These are phyloP conservation scores for Coemansia sp. DNA, from an alignment of 192 early-diverging fungal genomes.

Conservation along the genomic window DNA sequence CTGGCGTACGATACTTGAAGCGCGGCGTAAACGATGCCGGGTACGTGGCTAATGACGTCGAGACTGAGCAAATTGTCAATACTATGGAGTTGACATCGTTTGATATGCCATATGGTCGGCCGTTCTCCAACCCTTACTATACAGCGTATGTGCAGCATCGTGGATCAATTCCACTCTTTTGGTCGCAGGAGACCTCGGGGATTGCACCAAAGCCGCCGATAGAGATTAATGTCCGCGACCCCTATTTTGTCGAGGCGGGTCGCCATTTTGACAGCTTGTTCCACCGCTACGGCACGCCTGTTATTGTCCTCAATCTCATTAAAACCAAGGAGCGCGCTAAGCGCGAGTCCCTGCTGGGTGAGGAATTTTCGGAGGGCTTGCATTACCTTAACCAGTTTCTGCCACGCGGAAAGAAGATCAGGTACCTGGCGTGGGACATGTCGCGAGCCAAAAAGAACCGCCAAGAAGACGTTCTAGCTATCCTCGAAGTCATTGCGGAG, in stretches of 20 bases:
- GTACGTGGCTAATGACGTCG: slow-evolving; percentile 98
- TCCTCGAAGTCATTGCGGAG: slow-evolving; percentile 86
- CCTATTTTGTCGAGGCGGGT: slow-evolving; percentile 89
- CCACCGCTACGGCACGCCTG: slow-evolving; percentile 84
- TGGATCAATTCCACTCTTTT: slow-evolving; percentile 94
- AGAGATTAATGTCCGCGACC: slow-evolving; percentile 84
- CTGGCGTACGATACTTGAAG: slow-evolving; percentile 94
- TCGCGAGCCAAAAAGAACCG: slow-evolving; percentile 90
- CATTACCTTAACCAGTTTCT: slow-evolving; percentile 90
- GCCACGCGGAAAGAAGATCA: slow-evolving; percentile 74
- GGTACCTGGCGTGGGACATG: slow-evolving; percentile 98
- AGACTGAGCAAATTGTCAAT: slow-evolving; percentile 96
- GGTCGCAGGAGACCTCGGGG: slow-evolving; percentile 91
- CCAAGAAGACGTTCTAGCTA: slow-evolving; percentile 86
- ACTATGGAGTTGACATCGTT: slow-evolving; percentile 92
- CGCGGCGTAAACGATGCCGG: slow-evolving; percentile 94
- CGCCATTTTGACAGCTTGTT: slow-evolving; percentile 94
- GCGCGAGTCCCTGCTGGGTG: slow-evolving; percentile 83
- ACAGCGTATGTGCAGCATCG: slow-evolving; percentile 97
- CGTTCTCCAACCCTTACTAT: slow-evolving; percentile 68
- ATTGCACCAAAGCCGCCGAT: slow-evolving; percentile 97
- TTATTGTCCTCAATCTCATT: slow-evolving; percentile 93
- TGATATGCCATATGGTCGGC: slow-evolving; percentile 59
- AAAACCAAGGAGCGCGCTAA: slow-evolving; percentile 91
- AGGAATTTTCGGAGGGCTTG: slow-evolving; percentile 82